Percentiles rank a stretch among this genome's conserved stretches.
Conservation (phyloP, 257 asterid species). For the Nicotiana attenuata region DNA sequence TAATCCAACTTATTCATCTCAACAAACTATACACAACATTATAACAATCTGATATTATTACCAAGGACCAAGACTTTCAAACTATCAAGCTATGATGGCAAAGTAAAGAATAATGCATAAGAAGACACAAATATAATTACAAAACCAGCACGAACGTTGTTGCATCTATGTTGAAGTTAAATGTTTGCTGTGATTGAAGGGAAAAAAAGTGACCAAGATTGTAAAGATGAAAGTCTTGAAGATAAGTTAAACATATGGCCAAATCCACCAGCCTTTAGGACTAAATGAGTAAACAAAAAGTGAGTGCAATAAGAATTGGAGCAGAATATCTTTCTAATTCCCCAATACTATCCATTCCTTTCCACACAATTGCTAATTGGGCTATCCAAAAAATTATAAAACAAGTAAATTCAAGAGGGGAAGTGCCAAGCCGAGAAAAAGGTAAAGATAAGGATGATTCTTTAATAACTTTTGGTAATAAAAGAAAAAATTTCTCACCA, state of each 20-base stretch:
- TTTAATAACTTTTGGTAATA: conserved; percentile 45
- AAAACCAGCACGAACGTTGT: no score
- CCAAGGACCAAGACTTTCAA: no score
- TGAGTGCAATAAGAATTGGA: conserved; percentile 53
- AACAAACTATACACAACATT: no score
- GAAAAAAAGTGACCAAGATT: conserved; percentile 77
- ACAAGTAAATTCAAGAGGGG: no score
- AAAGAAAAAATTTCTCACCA: conserved; percentile 77
- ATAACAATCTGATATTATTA: no score
- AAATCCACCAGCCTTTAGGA: conserved; percentile 79
- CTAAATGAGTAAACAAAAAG: conserved; percentile 61
- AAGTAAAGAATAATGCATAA: no score
- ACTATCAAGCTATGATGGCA: no score
- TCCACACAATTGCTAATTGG: conserved; percentile 65
- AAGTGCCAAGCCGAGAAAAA: conserved; percentile 72
- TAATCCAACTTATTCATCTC: no score
- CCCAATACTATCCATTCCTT: conserved; percentile 77
- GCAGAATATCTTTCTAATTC: conserved; percentile 78
- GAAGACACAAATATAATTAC: no score
- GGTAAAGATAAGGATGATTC: conserved; percentile 35
- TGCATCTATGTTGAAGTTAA: no score
- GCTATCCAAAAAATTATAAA: conserved; percentile 67
- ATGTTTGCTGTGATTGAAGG: conserved; percentile 89
- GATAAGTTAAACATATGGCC: conserved; percentile 63
- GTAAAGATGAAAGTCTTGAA: conserved; percentile 53